phyloP scores from a whole-genome alignment of 2,329 filamentous ascomycete genomes.

The Botryotinia narcissicola region DNA sequence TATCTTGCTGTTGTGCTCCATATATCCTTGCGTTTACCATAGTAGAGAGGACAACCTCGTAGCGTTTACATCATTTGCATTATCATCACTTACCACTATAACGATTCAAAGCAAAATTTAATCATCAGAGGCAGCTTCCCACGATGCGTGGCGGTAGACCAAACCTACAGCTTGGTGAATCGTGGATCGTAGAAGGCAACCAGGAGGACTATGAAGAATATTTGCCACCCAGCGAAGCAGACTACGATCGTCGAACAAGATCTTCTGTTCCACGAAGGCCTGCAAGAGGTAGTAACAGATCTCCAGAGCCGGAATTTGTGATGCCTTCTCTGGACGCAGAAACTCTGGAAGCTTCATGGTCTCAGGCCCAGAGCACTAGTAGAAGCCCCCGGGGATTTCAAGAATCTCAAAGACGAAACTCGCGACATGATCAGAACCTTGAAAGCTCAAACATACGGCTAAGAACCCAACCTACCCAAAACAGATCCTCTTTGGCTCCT shows the following conservation, averaged over 20 bases:
- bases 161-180: constrained; percentile 34
- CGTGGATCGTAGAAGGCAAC: constrained; percentile 38
- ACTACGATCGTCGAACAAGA: constrained; percentile 19
- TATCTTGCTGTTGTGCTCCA: not conserved
- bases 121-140: not conserved
- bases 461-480: constrained; percentile 17
- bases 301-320: constrained; percentile 37
- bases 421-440: constrained; percentile 22
- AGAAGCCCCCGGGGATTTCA: constrained; percentile 25
- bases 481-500: constrained; percentile 4
- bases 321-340: constrained; percentile 38
- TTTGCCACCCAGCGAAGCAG: constrained; percentile 27
- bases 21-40: not conserved
- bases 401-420: constrained; percentile 26
- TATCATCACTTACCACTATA: not conserved
- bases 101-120: not conserved
- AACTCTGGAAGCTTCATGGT: constrained; percentile 36
- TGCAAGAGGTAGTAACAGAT: constrained; percentile 29
- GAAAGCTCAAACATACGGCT: constrained; percentile 31
- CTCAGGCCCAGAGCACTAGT: constrained; percentile 20
- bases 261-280: constrained; percentile 27
- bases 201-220: constrained; percentile 29
- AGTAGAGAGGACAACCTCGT: not conserved
- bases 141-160: constrained; percentile 29
- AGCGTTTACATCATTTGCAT: not conserved